Conservation (phyloP, 2,329 filamentous ascomycete species). For the Bertia moriformis region DNA sequence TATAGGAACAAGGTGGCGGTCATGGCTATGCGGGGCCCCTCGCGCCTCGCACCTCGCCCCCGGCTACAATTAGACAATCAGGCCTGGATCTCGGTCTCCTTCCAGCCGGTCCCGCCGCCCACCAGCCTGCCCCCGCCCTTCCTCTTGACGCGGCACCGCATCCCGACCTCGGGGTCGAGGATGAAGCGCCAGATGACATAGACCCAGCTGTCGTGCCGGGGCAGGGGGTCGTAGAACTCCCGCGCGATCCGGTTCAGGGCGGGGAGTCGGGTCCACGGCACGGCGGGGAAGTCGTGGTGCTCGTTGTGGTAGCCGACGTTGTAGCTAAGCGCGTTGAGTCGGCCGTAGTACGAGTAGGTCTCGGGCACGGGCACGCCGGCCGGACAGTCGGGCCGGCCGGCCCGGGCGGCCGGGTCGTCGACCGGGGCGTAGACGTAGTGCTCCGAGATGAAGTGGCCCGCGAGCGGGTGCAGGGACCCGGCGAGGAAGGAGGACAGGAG, state of each 20-base stretch:
- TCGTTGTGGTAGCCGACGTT: constrained; percentile 97
- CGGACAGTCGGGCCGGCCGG: constrained; percentile 26
- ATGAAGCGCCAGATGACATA: constrained; percentile 94
- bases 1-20: too few species aligned
- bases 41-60: too few species aligned
- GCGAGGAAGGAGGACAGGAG: constrained; percentile 84
- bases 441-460: constrained; percentile 96
- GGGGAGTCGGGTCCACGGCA: constrained; percentile 82
- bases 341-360: constrained; percentile 93
- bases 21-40: too few species aligned
- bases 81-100: constrained; percentile 54
- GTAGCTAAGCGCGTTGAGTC: constrained; percentile 83
- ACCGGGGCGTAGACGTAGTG: constrained; percentile 71
- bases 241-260: constrained; percentile 64
- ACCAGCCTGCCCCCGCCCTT: constrained; percentile 58
- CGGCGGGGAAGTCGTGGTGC: constrained; percentile 94
- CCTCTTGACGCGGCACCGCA: constrained; percentile 86
- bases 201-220: constrained; percentile 77
- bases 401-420: constrained; percentile 32
- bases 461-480: constrained; percentile 82
- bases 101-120: constrained; percentile 42
- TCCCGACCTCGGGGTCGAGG: constrained; percentile 72
- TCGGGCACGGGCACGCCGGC: constrained; percentile 56
- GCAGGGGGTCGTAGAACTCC: constrained; percentile 84
- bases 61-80: too few species aligned